Evolutionary conservation across 2,329 filamentous ascomycete genomes (phyloP).

Genomic region (Thielaviopsis punctulata): DNA sequence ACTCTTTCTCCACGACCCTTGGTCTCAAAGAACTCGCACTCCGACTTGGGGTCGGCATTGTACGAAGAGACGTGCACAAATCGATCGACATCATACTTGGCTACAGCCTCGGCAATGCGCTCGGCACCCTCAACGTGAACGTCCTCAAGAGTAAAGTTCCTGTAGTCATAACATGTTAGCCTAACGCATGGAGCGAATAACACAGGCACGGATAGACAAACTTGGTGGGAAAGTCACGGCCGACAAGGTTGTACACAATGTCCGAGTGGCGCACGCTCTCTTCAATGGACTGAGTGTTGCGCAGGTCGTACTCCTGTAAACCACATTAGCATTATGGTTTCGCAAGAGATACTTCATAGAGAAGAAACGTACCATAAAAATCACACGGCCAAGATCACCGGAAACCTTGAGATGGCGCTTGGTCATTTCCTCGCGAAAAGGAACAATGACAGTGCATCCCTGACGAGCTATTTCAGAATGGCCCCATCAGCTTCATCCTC

Average conservation of each 20-base stretch:
- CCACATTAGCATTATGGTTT: conserved; percentile 1
- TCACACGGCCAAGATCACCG: conserved; percentile 80
- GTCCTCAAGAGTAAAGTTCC: conserved; percentile 85
- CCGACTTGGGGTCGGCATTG: conserved; percentile 65
- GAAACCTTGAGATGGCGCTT: conserved; percentile 92
- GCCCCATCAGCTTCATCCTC: not conserved
- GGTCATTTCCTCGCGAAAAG: conserved; percentile 91
- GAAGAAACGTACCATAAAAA: conserved; percentile 58
- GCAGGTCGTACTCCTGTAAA: conserved; percentile 72
- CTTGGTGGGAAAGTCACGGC: conserved; percentile 93
- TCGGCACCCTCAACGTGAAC: conserved; percentile 86
- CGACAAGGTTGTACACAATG: conserved; percentile 91
- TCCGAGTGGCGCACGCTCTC: conserved; percentile 94
- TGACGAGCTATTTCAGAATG: conserved; percentile 46
- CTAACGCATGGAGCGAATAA: not conserved
- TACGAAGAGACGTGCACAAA: conserved; percentile 95
- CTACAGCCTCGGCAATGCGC: conserved; percentile 82
- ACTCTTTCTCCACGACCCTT: conserved; percentile 77
- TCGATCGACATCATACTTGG: conserved; percentile 94
- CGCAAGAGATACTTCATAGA: not conserved
- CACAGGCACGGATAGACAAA: conserved; percentile 24
- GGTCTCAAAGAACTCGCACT: conserved; percentile 78
- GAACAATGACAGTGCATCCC: conserved; percentile 86
- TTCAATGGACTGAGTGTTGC: conserved; percentile 88
- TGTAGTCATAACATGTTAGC: conserved; percentile 21